Evolutionary conservation across 768 basidiomycete species (phyloP), one percentile per base, ranked within the genome.

Genomic region (Piloderma croceum): DNA sequence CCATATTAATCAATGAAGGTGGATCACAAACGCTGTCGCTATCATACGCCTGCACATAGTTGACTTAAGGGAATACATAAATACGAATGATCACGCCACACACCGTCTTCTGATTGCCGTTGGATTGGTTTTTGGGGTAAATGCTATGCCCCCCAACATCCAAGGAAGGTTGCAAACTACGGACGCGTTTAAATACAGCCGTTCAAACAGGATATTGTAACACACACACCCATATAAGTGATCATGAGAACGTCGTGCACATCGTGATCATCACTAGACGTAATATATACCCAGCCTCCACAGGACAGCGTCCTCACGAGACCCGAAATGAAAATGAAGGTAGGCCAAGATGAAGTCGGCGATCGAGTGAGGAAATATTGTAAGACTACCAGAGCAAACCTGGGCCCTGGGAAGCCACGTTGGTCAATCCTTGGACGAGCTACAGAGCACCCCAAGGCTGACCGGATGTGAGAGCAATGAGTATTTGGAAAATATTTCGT

Each of bases 211-310:
- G n/a, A n/a, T n/a, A n/a, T n/a, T n/a, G n/a, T n/a, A n/a, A n/a
- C n/a, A n/a, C n/a, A n/a, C n/a, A n/a, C n/a, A n/a, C n/a, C n/a
- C 46, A 94, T 85, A 55, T 93, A 94, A 38, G 73, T 59, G 44
- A 93, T 80, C 91, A 94, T 94, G 56, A 81, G 77, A 25, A 90
- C 62, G 56, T 94, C 91, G 62, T 94, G 91, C 11, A 70, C 68
- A 52, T 86, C 83, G 50, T 90, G 88, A 61, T 86, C 74, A 56
- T 93, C 90, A 38, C 65, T 77, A 3, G 86, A 87, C 0, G 91
- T 92, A 52, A 93, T 79, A 52, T 81, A 94, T 21, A 92, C 88
- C 90, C 90, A 94, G 20, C 91, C 90, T 23, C 88, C 91, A 51
- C 90, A 93, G 3, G 77, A 71, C 23, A 93, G 58, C 0, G 90